Evolutionary conservation across 148 eudicot species (phyloP).

Genomic region (Vaccinium corymbosum): DNA sequence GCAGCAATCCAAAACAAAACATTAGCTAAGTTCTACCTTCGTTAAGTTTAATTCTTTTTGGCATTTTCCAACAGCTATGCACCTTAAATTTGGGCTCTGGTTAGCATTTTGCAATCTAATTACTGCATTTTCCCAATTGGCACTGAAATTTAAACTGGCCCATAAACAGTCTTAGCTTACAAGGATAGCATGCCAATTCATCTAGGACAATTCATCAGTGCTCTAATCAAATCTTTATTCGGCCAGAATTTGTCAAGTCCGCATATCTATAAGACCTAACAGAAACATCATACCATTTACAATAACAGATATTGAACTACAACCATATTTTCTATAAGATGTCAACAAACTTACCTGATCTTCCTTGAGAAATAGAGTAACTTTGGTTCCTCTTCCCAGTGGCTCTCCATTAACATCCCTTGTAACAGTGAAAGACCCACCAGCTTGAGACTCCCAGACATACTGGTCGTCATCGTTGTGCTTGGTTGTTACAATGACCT

Average conservation of each 20-base stretch:
- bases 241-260: not conserved
- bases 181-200: not conserved
- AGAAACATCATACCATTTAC: not conserved
- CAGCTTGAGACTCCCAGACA: constrained; percentile 13
- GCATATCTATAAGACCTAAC: not conserved
- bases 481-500: constrained; percentile 9
- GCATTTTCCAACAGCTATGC: not conserved
- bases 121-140: not conserved
- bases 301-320: not conserved
- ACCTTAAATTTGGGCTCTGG: not conserved
- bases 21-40: not conserved
- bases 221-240: not conserved
- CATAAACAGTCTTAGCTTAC: not conserved
- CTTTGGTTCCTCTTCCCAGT: constrained; percentile 11
- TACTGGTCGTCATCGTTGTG: constrained; percentile 15
- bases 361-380: constrained; percentile 14
- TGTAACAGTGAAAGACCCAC: constrained; percentile 4
- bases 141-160: not conserved
- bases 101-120: not conserved
- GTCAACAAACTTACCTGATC: not conserved
- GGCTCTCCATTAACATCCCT: constrained; percentile 11
- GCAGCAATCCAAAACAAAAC: not conserved
- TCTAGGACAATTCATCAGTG: not conserved
- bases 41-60: not conserved
- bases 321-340: not conserved